These are phyloP conservation scores for Podila epigama DNA, from an alignment of 192 early-diverging fungal genomes.

Conservation along the genomic window DNA sequence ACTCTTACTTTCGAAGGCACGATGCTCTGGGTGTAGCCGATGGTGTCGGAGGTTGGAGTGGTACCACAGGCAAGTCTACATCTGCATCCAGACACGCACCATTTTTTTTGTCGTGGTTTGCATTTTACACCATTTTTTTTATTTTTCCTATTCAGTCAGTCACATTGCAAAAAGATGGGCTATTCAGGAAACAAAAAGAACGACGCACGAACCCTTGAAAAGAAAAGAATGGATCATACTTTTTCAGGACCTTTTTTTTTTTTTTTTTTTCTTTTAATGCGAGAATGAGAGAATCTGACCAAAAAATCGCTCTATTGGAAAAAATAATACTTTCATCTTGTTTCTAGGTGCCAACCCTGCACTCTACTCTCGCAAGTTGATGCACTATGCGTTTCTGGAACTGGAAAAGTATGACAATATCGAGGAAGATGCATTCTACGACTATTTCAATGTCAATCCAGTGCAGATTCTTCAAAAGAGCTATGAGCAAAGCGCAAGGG, in stretches of 20 bases:
- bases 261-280: no score
- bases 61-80: conserved; percentile 58
- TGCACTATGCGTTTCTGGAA: conserved; percentile 90
- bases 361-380: conserved; percentile 89
- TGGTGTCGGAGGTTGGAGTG: conserved; percentile 95
- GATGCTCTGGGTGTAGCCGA: conserved; percentile 94
- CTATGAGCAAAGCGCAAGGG: conserved; percentile 76
- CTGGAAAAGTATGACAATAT: conserved; percentile 88
- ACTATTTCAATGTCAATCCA: conserved; percentile 83
- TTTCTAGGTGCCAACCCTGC: conserved; percentile 85
- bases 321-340: conserved; percentile 6
- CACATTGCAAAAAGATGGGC: neutral
- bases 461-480: conserved; percentile 82
- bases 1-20: conserved; percentile 88
- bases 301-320: no score
- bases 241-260: no score
- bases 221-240: no score
- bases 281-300: no score
- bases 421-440: conserved; percentile 76
- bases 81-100: no score
- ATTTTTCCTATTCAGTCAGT: neutral
- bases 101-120: neutral
- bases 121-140: neutral
- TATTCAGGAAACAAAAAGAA: no score
- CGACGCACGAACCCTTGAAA: no score